These are phyloP conservation scores for Aspergillus bridgeri DNA, from an alignment of 495 filamentous ascomycete genomes.

Conservation along the genomic window DNA sequence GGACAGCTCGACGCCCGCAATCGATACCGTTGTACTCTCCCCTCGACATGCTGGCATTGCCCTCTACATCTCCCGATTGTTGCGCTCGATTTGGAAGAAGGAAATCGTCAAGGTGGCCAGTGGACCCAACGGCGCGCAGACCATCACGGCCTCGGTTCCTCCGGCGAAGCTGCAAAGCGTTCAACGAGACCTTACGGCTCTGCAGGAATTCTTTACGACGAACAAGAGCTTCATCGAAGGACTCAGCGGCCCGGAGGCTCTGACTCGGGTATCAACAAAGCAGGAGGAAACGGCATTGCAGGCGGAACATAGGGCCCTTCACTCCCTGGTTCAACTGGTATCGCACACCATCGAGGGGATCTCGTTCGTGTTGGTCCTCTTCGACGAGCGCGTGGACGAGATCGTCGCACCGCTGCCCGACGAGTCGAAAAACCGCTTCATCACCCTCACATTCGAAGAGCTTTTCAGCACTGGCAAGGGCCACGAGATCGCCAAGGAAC, in stretches of 20 bases:
- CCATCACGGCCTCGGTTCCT: slow-evolving; percentile 49
- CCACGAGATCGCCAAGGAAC: slow-evolving; percentile 87
- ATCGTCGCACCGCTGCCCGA: slow-evolving; percentile 79
- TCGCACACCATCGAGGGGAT: slow-evolving; percentile 90
- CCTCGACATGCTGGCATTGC: slow-evolving; percentile 84
- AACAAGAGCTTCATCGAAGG: slow-evolving; percentile 93
- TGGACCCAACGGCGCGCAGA: slow-evolving; percentile 53
- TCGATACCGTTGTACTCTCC: slow-evolving; percentile 82
- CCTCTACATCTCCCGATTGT: slow-evolving; percentile 78
- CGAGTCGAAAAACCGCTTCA: slow-evolving; percentile 60
- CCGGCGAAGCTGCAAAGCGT: slow-evolving; percentile 65
- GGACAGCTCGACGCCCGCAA: slow-evolving; percentile 55
- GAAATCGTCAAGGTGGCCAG: slow-evolving; percentile 55
- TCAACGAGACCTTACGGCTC: slow-evolving; percentile 72
- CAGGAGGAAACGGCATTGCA: slow-evolving; percentile 88
- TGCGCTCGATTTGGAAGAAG: slow-evolving; percentile 82
- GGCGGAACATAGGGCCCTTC: slow-evolving; percentile 88
- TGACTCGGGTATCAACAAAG: slow-evolving; percentile 65
- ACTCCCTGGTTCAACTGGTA: slow-evolving; percentile 77
- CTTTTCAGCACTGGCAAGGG: slow-evolving; percentile 77
- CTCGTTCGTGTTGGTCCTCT: slow-evolving; percentile 87
- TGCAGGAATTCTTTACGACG: slow-evolving; percentile 74
- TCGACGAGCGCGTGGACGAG: slow-evolving; percentile 86
- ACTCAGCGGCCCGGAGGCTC: slow-evolving; percentile 76
- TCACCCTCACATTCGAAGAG: slow-evolving; percentile 75